Conservation (phyloP, 1,284 basidiomycete species). For the Pseudozyma flocculosa region DNA sequence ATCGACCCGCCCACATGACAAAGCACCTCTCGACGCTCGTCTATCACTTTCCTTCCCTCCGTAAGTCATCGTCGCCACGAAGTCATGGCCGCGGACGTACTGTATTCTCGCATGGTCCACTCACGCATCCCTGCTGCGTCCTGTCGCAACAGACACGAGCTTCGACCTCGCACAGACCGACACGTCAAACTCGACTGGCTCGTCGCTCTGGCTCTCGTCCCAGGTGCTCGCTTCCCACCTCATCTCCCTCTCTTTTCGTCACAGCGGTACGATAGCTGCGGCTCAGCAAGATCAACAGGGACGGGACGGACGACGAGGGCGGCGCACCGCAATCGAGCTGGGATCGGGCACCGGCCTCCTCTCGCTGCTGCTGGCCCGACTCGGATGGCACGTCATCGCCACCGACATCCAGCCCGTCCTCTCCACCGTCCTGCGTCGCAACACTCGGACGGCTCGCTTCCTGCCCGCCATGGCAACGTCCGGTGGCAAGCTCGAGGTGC, state of each 20-base stretch:
- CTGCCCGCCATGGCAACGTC: constrained; percentile 6
- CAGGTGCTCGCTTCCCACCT: constrained; percentile 33
- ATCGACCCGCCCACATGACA: constrained; percentile 32
- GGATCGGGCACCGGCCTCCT: constrained; percentile 42
- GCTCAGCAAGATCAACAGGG: too few species aligned
- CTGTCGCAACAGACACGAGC: constrained; percentile 2
- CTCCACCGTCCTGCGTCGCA: constrained; percentile 67
- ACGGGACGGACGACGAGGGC: too few species aligned
- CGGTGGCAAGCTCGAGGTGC: constrained; percentile 61
- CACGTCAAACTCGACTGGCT: constrained; percentile 34
- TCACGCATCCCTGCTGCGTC: background rate
- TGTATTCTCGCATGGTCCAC: too few species aligned
- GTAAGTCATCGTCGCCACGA: too few species aligned
- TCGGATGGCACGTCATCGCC: constrained; percentile 75
- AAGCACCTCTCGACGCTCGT: constrained; percentile 30
- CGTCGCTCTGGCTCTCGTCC: constrained; percentile 38
- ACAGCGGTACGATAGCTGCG: background rate
- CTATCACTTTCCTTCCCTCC: constrained; percentile 21
- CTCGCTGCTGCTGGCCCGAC: constrained; percentile 67
- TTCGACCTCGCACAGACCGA: constrained; percentile 22
- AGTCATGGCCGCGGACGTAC: too few species aligned
- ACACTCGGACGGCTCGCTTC: constrained; percentile 65
- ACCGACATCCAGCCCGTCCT: constrained; percentile 77
- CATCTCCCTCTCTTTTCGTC: background rate
- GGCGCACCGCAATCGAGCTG: constrained; percentile 30